Conservation (phyloP, 305 asterid species). For the Solanum hybrid region DNA sequence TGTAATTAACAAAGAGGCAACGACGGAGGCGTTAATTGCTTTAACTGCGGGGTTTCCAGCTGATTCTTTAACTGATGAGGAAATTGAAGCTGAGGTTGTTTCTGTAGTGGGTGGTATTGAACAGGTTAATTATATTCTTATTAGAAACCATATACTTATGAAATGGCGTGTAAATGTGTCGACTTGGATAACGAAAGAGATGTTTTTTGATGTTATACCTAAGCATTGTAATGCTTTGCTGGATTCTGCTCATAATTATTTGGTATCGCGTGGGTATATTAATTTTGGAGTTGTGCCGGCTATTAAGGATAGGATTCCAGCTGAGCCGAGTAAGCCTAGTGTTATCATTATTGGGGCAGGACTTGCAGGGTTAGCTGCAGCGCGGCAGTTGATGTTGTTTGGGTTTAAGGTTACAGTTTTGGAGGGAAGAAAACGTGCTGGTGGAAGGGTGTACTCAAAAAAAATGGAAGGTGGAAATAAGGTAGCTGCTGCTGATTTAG, state of each 20-base stretch:
- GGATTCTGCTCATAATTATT: conserved; percentile 62
- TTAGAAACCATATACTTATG: conserved; percentile 73
- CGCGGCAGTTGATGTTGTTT: conserved; percentile 84
- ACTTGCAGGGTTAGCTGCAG: conserved; percentile 89
- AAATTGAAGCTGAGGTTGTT: conserved; percentile 82
- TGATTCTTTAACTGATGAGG: conserved; percentile 85
- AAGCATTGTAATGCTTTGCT: conserved; percentile 52
- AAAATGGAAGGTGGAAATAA: conserved; percentile 53
- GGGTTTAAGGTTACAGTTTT: conserved; percentile 83
- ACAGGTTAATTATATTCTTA: conserved; percentile 83
- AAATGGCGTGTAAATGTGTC: conserved; percentile 85
- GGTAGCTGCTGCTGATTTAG: conserved; percentile 80
- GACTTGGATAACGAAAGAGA: conserved; percentile 66
- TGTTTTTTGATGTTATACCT: conserved; percentile 68
- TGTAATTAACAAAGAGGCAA: conserved; percentile 86
- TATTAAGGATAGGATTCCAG: conserved; percentile 48
- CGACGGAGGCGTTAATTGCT: conserved; percentile 83
- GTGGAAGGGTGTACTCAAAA: conserved; percentile 88
- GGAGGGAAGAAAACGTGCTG: conserved; percentile 92
- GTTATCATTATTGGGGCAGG: conserved; percentile 92
- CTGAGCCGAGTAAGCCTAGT: conserved; percentile 37
- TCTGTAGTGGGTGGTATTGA: conserved; percentile 86
- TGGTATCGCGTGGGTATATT: conserved; percentile 75
- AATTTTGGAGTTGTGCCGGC: conserved; percentile 87
- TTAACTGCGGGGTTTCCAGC: conserved; percentile 90